These are phyloP conservation scores for Drechslerella stenobrocha DNA, from an alignment of 2,329 filamentous ascomycete species.

Conservation along the genomic window DNA sequence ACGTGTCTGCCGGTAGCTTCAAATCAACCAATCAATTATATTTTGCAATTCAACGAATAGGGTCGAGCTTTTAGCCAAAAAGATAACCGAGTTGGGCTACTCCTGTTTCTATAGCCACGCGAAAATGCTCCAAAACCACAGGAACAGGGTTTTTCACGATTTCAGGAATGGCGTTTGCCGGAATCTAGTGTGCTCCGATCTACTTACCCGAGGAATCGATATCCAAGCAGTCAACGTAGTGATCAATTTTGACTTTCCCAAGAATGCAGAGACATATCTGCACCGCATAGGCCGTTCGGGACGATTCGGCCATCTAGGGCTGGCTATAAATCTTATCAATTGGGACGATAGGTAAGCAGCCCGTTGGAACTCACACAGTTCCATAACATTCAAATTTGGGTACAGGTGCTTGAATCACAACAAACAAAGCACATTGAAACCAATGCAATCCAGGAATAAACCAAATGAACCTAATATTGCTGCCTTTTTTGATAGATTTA, in stretches of 20 bases:
- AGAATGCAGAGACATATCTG: slow-evolving; percentile 98
- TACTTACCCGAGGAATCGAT: slow-evolving; percentile 97
- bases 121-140: slow-evolving; percentile 93
- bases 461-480: no score
- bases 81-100: slow-evolving; percentile 98
- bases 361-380: neutral
- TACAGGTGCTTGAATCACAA: no score
- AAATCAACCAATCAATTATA: slow-evolving; percentile 99
- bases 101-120: slow-evolving; percentile 99
- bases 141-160: slow-evolving; percentile 98
- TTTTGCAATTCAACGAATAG: slow-evolving; percentile 99
- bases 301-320: slow-evolving; percentile 91
- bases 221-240: slow-evolving; percentile 99
- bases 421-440: no score
- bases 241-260: slow-evolving; percentile 99
- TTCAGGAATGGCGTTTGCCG: slow-evolving; percentile 97
- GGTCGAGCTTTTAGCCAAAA: slow-evolving; percentile 95
- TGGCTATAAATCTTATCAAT: slow-evolving; percentile 98
- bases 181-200: slow-evolving; percentile 95
- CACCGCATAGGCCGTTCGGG: slow-evolving; percentile 98
- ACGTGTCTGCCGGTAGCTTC: no score
- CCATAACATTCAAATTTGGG: no score
- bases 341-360: slow-evolving; percentile 74
- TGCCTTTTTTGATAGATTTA: slow-evolving; percentile 79
- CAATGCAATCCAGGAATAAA: no score